Evolutionary conservation across 257 asterid genomes (phyloP).

Genomic region (Handroanthus guayacan): DNA sequence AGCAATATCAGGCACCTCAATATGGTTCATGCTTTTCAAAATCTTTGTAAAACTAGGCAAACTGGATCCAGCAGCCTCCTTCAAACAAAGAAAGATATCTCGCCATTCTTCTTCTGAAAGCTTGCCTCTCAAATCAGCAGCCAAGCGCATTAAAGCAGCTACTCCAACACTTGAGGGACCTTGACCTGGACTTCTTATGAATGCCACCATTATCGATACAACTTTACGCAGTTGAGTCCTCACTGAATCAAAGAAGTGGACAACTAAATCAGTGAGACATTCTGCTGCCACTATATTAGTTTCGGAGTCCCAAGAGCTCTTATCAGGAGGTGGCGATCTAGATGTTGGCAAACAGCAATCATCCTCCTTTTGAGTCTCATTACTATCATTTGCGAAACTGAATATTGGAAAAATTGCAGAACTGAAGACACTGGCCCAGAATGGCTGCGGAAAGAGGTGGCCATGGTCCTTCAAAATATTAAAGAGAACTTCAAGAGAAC

Average conservation of each 20-base stretch:
- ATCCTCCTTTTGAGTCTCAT: constrained; percentile 43
- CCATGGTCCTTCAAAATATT: constrained; percentile 77
- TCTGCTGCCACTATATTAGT: constrained; percentile 66
- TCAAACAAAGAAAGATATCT: constrained; percentile 55
- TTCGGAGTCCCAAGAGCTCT: constrained; percentile 64
- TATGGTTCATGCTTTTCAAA: constrained; percentile 55
- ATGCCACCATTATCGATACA: constrained; percentile 58
- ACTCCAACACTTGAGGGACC: constrained; percentile 70
- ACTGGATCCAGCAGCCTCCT: constrained; percentile 60
- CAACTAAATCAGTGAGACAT: constrained; percentile 62
- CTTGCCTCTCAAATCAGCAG: constrained; percentile 52
- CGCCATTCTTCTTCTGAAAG: constrained; percentile 68
- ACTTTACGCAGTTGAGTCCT: constrained; percentile 62
- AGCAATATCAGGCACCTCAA: constrained; percentile 54
- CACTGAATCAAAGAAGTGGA: constrained; percentile 54
- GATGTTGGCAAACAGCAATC: constrained; percentile 37
- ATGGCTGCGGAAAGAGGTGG: constrained; percentile 55
- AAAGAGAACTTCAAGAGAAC: constrained; percentile 74
- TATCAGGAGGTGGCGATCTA: constrained; percentile 49
- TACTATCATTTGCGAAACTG: constrained; percentile 45
- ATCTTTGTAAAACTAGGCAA: constrained; percentile 60
- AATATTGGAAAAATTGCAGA: constrained; percentile 64
- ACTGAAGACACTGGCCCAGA: constrained; percentile 57
- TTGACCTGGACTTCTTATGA: constrained; percentile 60
- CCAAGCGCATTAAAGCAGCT: constrained; percentile 63